Conservation (phyloP, 1,139 yeast genomes). For the Pichia sp. region DNA sequence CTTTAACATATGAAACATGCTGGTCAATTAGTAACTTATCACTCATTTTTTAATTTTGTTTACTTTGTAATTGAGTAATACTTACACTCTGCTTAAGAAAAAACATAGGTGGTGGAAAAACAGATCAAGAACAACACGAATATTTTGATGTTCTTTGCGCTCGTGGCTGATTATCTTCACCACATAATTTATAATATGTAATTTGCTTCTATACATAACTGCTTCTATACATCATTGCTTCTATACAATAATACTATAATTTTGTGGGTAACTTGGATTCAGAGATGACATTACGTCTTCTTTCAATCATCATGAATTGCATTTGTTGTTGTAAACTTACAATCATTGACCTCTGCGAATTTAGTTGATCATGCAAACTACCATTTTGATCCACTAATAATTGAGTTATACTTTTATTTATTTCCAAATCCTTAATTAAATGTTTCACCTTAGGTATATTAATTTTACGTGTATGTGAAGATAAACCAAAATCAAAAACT, state of each 20-base stretch:
- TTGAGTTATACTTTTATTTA: constrained; percentile 33
- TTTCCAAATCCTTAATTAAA: constrained; percentile 29
- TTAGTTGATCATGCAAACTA: constrained; percentile 44
- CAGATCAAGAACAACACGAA: no score
- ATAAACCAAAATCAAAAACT: not conserved
- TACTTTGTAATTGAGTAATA: not conserved
- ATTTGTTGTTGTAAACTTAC: constrained; percentile 46
- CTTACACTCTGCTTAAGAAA: not conserved
- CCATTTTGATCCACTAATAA: constrained; percentile 40
- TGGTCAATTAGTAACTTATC: constrained; percentile 28
- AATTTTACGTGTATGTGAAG: constrained; percentile 21
- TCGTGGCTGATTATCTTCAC: not conserved
- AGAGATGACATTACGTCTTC: constrained; percentile 24
- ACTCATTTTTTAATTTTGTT: not conserved
- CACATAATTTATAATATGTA: no score
- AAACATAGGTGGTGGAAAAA: no score
- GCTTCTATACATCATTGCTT: not conserved
- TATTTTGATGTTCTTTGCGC: not conserved
- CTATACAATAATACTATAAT: constrained; percentile 1
- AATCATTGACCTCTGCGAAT: constrained; percentile 40
- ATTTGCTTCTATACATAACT: no score
- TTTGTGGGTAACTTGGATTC: constrained; percentile 12
- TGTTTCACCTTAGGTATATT: constrained; percentile 40
- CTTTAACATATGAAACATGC: constrained; percentile 47
- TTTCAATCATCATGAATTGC: constrained; percentile 42